Conservation (phyloP, 345 rosid species). For the Citrus australasica region DNA sequence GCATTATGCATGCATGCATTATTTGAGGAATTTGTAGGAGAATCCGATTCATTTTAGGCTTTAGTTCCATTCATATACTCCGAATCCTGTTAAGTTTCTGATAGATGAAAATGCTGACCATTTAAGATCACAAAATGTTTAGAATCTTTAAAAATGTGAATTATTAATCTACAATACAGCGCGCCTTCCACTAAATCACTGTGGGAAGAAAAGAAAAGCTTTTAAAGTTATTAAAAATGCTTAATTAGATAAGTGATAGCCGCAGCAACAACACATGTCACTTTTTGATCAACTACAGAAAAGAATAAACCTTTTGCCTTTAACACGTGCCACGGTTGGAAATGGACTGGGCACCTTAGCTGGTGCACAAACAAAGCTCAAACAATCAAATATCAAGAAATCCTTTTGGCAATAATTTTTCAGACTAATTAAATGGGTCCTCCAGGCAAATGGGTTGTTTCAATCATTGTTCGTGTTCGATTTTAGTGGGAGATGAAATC, state of each 20-base stretch:
- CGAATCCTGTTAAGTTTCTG: neutral
- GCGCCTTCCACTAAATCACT: slow-evolving; percentile 6
- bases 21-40: neutral
- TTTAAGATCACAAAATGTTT: neutral
- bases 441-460: slow-evolving; percentile 19
- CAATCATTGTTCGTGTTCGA: slow-evolving; percentile 23
- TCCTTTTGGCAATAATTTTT: slow-evolving; percentile 5
- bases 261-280: neutral
- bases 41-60: slow-evolving; percentile 4
- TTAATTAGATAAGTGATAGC: neutral
- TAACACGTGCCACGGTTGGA: slow-evolving; percentile 19
- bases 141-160: neutral
- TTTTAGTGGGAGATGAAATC: slow-evolving; percentile 5
- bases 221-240: neutral
- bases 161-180: neutral
- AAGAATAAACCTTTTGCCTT: neutral
- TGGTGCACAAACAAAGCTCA: slow-evolving; percentile 9
- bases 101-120: neutral
- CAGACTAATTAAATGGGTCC: slow-evolving; percentile 19
- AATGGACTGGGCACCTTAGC: slow-evolving; percentile 12
- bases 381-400: neutral
- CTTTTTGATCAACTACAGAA: neutral
- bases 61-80: neutral
- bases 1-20: neutral
- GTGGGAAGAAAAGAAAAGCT: neutral